These are phyloP conservation scores for Begonia masoniana DNA, from an alignment of 306 rosid genomes.

Conservation along the genomic window DNA sequence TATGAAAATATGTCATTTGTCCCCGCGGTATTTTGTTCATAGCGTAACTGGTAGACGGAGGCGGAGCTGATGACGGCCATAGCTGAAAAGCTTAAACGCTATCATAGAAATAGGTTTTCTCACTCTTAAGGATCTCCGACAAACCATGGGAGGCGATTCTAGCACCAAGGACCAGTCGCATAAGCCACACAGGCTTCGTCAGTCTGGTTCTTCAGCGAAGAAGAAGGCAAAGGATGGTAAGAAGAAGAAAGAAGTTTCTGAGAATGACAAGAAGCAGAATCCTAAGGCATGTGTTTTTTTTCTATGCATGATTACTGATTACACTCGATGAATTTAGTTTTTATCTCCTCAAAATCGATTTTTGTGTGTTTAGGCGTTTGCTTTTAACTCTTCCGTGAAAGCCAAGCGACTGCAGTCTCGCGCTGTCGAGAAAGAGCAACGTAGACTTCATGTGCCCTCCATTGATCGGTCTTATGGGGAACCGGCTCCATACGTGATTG, in stretches of 20 bases:
- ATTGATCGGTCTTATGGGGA: constrained; percentile 78
- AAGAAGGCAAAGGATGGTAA: constrained; percentile 34
- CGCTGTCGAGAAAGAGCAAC: constrained; percentile 90
- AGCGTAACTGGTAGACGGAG: not conserved
- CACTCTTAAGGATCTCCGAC: constrained; percentile 2
- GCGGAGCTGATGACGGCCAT: not conserved
- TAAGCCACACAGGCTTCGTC: constrained; percentile 59
- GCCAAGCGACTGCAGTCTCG: constrained; percentile 83
- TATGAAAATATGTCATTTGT: not conserved
- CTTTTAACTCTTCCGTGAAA: constrained; percentile 57
- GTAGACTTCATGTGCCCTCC: constrained; percentile 69
- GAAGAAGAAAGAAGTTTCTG: constrained; percentile 28
- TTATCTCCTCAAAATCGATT: too few relatives aligned
- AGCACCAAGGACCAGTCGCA: constrained; percentile 52
- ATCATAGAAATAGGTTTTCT: not conserved
- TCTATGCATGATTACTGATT: not conserved
- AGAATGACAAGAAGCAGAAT: constrained; percentile 39
- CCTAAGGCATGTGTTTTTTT: constrained; percentile 38
- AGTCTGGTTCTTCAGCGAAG: constrained; percentile 50
- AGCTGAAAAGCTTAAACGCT: not conserved
- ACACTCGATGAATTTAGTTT: too few relatives aligned
- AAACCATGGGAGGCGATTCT: constrained; percentile 40
- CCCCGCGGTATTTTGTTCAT: not conserved
- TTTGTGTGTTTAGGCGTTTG: constrained; percentile 35
- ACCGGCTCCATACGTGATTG: constrained; percentile 63